Base-by-base conservation (phyloP, 495 filamentous ascomycete species). In the Lepidopterella palustris region DNA sequence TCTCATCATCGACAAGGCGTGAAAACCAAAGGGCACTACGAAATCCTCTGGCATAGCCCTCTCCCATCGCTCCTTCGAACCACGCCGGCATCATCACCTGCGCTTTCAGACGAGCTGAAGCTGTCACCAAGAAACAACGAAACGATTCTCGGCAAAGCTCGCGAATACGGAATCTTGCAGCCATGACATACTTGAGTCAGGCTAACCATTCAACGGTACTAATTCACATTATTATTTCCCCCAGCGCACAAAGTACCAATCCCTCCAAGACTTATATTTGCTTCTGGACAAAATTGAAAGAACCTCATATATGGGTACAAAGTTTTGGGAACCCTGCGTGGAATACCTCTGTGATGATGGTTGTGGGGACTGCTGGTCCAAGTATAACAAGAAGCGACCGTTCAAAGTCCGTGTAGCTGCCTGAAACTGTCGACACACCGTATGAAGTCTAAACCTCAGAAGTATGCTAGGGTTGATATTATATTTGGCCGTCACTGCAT, bases 291-390 rank as follows among this genome's bases (percentile, higher is more conserved):
- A 55, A 45, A 59, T 66, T 20, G 60, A 59, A 25, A 55, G 64
- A 8, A 60, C 50, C 4, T 63, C 60, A 5, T 56, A 50, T 10
- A 45, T 57, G 8, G 64, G 55, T 1, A 55, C 59, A 29, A 28
- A 32, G 5, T 66, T 66, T 32, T 52, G 60, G 11, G 64, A 66
- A 32, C 60, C 63, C 20, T 63, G 63, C 31, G 64, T 60, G 1
- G 64, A 63, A 55, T 56, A 50, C 42, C 56, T 66, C 15, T 32
- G 31, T 1, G 21, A 53, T 27, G 64, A 66, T 53, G 18, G 53
- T 52, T 66, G 64, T 49, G 11, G 53, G 5, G 45, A 59, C 26
- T 66, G 64, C 48, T 63, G 64, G 64, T n/a, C 57, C 13, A 51
- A 56, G 25, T 31, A 42, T 42, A 42, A 13, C 10, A 42, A n/a